A percentile compares a stretch with the other conserved stretches of the same genome.
Evolutionary conservation across 441 rosid species (phyloP).

Genomic region (Pelargonium myrrhifolium): DNA sequence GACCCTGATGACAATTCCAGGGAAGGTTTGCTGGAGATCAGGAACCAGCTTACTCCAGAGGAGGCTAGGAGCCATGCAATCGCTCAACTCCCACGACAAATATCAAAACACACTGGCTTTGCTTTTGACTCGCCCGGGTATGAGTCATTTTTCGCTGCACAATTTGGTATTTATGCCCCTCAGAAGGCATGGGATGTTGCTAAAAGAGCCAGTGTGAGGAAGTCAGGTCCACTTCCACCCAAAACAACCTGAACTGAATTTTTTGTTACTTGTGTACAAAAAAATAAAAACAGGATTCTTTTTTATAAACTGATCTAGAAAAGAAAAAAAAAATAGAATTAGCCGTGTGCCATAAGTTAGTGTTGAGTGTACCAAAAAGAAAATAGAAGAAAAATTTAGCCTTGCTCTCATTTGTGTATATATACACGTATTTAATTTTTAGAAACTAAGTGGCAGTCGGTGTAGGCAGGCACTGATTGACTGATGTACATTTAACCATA

Average conservation of each 20-base stretch:
- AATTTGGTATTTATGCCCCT: slow-evolving; percentile 76
- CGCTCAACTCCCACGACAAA: slow-evolving; percentile 77
- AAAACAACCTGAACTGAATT: slow-evolving; percentile 32
- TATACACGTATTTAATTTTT: neutral
- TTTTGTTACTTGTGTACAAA: slow-evolving; percentile 20
- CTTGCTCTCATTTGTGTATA: neutral
- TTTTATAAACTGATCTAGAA: slow-evolving; percentile 10
- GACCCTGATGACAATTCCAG: slow-evolving; percentile 54
- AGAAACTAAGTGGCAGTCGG: neutral
- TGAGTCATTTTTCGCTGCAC: slow-evolving; percentile 92
- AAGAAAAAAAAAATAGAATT: slow-evolving; percentile 30
- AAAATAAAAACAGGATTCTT: neutral
- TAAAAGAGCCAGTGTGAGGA: slow-evolving; percentile 74
- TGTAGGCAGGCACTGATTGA: neutral
- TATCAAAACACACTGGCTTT: slow-evolving; percentile 89
- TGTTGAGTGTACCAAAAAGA: neutral
- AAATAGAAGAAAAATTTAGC: neutral
- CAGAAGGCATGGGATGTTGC: slow-evolving; percentile 99
- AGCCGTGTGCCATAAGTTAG: slow-evolving; percentile 21
- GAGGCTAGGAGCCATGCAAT: slow-evolving; percentile 82
- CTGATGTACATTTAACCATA: neutral
- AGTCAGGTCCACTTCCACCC: slow-evolving; percentile 39
- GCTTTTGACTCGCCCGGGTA: slow-evolving; percentile 97
- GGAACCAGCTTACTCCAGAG: slow-evolving; percentile 59
- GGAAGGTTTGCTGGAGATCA: slow-evolving; percentile 44